These are phyloP conservation scores for Digitaria exilis DNA, from an alignment of 202 grass and related monocot species.

Conservation along the genomic window DNA sequence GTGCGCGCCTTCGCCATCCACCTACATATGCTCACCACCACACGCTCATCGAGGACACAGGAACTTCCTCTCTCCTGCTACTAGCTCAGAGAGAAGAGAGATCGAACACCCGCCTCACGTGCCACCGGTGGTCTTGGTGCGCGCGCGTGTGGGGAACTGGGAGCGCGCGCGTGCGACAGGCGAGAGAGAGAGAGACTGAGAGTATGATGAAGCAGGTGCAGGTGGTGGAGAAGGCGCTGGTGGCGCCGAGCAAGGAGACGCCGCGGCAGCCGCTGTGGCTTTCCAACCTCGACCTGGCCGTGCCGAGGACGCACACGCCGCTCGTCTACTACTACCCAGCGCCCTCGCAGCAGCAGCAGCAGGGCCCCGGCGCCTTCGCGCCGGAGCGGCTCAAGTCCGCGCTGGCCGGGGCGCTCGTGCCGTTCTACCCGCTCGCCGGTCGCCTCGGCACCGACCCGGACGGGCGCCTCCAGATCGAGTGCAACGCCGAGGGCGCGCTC, in stretches of 20 bases:
- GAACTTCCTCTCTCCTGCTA: too few relatives aligned
- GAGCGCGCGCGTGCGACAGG: too few relatives aligned
- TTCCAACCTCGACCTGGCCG: slow-evolving; percentile 53
- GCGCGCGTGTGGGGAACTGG: too few relatives aligned
- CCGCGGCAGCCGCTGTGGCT: slow-evolving; percentile 21
- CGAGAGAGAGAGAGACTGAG: too few relatives aligned
- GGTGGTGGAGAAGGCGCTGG: slow-evolving; percentile 19
- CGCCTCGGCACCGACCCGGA: slow-evolving; percentile 16
- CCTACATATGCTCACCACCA: too few relatives aligned
- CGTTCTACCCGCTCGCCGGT: slow-evolving; percentile 56
- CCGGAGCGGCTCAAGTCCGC: slow-evolving; percentile 24
- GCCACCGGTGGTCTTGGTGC: too few relatives aligned
- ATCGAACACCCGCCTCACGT: too few relatives aligned
- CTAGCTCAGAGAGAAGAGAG: too few relatives aligned
- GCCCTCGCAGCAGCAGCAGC: background rate
- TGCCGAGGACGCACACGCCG: slow-evolving; percentile 41
- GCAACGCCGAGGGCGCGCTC: slow-evolving; percentile 46
- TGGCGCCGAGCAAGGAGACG: slow-evolving; percentile 40
- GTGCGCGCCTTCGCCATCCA: too few relatives aligned
- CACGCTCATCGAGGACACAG: too few relatives aligned
- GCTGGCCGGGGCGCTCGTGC: slow-evolving; percentile 38
- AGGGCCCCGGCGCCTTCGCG: too few relatives aligned
- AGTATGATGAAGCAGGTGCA: slow-evolving; percentile 5
- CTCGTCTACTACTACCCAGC: slow-evolving; percentile 34
- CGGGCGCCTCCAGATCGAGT: slow-evolving; percentile 43